These are phyloP conservation scores for Orbilia blumenaviensis DNA, from an alignment of 2,329 filamentous ascomycete genomes.

Conservation along the genomic window DNA sequence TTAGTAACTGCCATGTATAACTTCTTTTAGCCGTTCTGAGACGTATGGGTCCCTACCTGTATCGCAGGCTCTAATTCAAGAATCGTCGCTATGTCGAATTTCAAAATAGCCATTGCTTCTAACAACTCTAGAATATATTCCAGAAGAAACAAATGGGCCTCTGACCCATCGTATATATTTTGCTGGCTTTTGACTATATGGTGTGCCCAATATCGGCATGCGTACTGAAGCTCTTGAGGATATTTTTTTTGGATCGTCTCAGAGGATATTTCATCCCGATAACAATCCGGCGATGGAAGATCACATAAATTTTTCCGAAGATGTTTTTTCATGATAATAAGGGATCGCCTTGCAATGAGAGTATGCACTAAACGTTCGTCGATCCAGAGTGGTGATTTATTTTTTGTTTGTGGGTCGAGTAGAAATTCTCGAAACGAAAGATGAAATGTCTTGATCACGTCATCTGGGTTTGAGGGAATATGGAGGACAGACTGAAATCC, in stretches of 20 bases:
- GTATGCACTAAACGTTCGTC: constrained; percentile 4
- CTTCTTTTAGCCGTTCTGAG: neutral
- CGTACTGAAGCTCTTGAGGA: neutral
- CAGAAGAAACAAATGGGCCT: constrained; percentile 1
- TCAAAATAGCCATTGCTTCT: neutral
- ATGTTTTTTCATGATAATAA: constrained; percentile 60
- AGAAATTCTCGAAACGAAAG: constrained; percentile 37
- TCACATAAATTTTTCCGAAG: constrained; percentile 58
- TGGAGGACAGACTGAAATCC: constrained; percentile 12
- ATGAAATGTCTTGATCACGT: constrained; percentile 3
- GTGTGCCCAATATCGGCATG: constrained; percentile 9
- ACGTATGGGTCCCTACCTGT: neutral
- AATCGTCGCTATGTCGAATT: neutral
- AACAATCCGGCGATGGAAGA: neutral
- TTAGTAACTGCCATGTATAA: neutral
- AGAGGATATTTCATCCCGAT: neutral
- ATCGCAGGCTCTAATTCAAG: neutral
- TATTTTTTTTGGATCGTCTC: neutral
- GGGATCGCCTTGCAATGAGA: neutral
- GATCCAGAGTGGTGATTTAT: constrained; percentile 19
- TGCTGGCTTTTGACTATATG: neutral
- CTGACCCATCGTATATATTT: neutral
- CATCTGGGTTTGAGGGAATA: neutral
- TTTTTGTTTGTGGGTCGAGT: neutral
- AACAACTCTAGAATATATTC: constrained; percentile 6